Base-by-base conservation (phyloP, 2,329 filamentous ascomycete genomes). In the Arthrobotrys pseudoclavata region DNA sequence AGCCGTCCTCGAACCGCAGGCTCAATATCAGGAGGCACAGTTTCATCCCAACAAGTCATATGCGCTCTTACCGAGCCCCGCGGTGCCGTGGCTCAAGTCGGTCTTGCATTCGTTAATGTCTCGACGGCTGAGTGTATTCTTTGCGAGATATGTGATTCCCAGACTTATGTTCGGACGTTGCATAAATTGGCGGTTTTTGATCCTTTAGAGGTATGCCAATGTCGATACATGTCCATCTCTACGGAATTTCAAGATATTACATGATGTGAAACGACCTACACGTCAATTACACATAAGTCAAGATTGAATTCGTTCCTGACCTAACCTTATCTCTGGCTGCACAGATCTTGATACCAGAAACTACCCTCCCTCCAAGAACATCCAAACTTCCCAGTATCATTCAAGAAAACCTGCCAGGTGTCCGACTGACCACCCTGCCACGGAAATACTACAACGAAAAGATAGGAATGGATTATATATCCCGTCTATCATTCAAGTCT, bases 111-210 rank as follows among this genome's bases (percentile, higher is more conserved):
- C 82, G 86, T 97, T 82, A 96, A 98, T 82, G 86, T 96, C 2
- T 91, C 92, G 48, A 94, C 92, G 1, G 92, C 91, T 45, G 81
- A 82, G 66, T 82, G 81, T 45, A 89, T 94, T 29, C 87, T 98
- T 45, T 96, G 93, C 82, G 93, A 97, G 82, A 95, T 98, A 79
- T 94, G 91, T 82, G 95, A 98, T 83, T 96, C 91, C 70, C 94
- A 97, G 83, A 96, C 94, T 37, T 98, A 97, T 82, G 90, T 94
- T 71, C 91, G 91, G 82, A 97, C 94, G 0, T 86, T 97, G 31
- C 92, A 97, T 83, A 97, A 97, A 83, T 87, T 98, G 37, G 88
- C 89, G 64, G 89, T 97, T 24, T 92, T 93, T 80, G 89, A 91
- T 24, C 94, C 95, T 0, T 91, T 91, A 1, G 89, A 82, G 77